Evolutionary conservation across 257 asterid species (phyloP).

Genomic region (Fraxinus quadrangulata): DNA sequence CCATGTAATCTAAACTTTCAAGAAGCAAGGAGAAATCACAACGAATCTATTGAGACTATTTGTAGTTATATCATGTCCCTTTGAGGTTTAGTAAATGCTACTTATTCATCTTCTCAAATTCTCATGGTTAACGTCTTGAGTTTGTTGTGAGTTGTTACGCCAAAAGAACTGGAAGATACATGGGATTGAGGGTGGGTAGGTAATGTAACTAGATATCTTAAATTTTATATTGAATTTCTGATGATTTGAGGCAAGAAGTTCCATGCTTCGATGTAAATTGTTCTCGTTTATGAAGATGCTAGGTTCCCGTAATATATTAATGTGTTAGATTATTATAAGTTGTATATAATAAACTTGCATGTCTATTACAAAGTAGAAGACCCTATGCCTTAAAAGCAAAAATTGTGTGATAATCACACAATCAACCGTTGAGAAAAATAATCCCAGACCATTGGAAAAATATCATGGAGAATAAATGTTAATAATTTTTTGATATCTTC

Average conservation of each 20-base stretch:
- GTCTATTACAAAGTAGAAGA: no score
- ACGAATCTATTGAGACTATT: not conserved
- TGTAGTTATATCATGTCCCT: not conserved
- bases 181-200: not conserved
- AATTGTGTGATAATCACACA: no score
- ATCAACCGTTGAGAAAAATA: no score
- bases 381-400: no score
- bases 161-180: not conserved
- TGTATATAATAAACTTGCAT: no score
- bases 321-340: no score
- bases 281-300: not conserved
- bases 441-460: no score
- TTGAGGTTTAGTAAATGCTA: not conserved
- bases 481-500: no score
- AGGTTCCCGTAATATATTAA: no score
- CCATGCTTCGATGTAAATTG: not conserved
- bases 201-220: not conserved
- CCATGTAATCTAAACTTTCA: not conserved
- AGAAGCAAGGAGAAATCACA: not conserved
- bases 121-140: constrained; percentile 12
- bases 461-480: no score
- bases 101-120: not conserved
- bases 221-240: constrained; percentile 4
- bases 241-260: not conserved
- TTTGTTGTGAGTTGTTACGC: constrained; percentile 12